Evolutionary conservation across 2,329 filamentous ascomycete species (phyloP).

Genomic region (Alternaria rosae): DNA sequence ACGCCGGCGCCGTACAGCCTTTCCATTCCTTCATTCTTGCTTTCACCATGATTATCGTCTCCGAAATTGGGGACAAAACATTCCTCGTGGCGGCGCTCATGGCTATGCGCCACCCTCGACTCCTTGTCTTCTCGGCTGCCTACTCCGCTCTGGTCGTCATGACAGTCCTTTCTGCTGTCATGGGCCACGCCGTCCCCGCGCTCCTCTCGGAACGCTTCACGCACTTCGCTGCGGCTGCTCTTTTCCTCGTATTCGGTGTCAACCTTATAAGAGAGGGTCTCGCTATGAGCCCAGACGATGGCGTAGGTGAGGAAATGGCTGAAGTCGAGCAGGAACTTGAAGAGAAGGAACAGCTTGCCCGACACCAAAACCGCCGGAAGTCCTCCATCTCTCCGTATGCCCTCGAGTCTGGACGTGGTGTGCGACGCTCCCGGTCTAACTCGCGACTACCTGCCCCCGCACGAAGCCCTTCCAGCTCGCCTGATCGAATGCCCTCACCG

Average conservation of each 20-base stretch:
- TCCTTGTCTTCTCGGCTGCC: conserved; percentile 95
- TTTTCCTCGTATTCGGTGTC: conserved; percentile 90
- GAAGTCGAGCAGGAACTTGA: conserved; percentile 94
- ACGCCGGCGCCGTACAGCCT: conserved; percentile 73
- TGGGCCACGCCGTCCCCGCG: conserved; percentile 90
- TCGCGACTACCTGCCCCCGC: conserved; percentile 81
- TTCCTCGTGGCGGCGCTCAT: conserved; percentile 97
- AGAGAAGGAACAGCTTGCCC: conserved; percentile 83
- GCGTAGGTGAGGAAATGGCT: conserved; percentile 95
- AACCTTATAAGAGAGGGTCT: conserved; percentile 86
- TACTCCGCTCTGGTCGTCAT: conserved; percentile 90
- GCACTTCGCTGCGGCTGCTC: conserved; percentile 79
- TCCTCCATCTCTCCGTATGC: conserved; percentile 77
- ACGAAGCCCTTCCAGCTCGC: conserved; percentile 74
- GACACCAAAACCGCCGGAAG: conserved; percentile 68
- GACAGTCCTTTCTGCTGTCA: conserved; percentile 90
- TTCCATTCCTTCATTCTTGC: conserved; percentile 90
- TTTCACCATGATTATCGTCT: conserved; percentile 96
- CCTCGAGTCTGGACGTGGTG: conserved; percentile 77
- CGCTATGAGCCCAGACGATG: conserved; percentile 86
- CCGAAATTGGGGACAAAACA: conserved; percentile 97
- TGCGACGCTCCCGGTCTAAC: conserved; percentile 74
- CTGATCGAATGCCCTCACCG: conserved; percentile 54
- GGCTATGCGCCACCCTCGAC: conserved; percentile 97
- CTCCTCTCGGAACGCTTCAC: conserved; percentile 91